Percentiles rank a stretch among this genome's conserved stretches.
These are phyloP conservation scores for Botrytis byssoidea DNA, from an alignment of 2,329 filamentous ascomycete species.

Conservation along the genomic window DNA sequence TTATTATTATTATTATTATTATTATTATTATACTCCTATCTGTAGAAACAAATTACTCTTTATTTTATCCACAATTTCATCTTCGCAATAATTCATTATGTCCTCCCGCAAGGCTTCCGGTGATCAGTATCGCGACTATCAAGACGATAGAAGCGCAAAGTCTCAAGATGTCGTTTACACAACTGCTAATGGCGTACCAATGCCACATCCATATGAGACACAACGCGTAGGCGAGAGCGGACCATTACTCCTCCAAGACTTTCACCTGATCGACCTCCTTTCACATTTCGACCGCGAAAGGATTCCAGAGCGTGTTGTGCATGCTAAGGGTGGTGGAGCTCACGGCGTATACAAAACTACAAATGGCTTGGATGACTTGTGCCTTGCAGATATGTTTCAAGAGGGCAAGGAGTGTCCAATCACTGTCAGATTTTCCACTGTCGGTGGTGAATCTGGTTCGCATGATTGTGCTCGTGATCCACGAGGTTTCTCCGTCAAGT, in stretches of 20 bases:
- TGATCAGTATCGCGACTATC: constrained; percentile 43
- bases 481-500: constrained; percentile 70
- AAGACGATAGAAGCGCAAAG: constrained; percentile 43
- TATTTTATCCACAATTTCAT: no score
- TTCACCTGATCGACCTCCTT: constrained; percentile 60
- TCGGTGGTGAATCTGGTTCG: constrained; percentile 70
- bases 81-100: constrained; percentile 22
- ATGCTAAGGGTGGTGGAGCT: constrained; percentile 58
- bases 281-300: constrained; percentile 60
- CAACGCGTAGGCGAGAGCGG: constrained; percentile 48
- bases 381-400: constrained; percentile 52
- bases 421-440: constrained; percentile 70
- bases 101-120: constrained; percentile 40
- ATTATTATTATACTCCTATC: neutral
- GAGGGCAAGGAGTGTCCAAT: constrained; percentile 67
- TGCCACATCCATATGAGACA: constrained; percentile 57
- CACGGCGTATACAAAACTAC: constrained; percentile 56
- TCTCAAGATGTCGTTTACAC: constrained; percentile 50
- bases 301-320: constrained; percentile 58
- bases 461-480: constrained; percentile 71
- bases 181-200: constrained; percentile 44
- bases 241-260: constrained; percentile 57
- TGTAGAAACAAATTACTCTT: neutral
- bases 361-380: constrained; percentile 52
- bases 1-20: neutral